phyloP scores from a whole-genome alignment of 441 rosid species.

The Pelargonium fulgidum region DNA sequence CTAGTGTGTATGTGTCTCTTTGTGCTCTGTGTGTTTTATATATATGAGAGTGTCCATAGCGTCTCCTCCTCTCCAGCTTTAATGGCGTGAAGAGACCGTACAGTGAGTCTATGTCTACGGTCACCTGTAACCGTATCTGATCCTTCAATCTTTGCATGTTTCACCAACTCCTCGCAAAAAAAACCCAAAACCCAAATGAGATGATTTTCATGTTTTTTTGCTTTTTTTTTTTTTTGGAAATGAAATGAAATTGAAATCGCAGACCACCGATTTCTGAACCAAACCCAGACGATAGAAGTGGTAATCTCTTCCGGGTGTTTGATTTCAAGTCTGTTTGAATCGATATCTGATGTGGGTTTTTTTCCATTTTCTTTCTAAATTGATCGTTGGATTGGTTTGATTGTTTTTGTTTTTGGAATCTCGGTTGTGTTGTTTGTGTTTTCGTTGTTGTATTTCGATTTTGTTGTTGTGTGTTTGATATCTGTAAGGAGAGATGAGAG shows the following conservation, averaged over 20 bases:
- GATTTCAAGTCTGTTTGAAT: slow-evolving; percentile 15
- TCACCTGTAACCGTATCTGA: slow-evolving; percentile 18
- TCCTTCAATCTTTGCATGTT: slow-evolving; percentile 29
- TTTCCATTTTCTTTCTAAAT: background rate
- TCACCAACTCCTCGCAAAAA: slow-evolving; percentile 23
- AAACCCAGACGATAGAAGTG: slow-evolving; percentile 18
- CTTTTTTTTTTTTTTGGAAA: background rate
- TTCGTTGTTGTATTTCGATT: slow-evolving; percentile 1
- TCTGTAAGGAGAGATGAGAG: slow-evolving; percentile 11
- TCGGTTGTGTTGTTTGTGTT: slow-evolving; percentile 1
- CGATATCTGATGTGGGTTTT: slow-evolving; percentile 20
- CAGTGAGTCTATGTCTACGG: slow-evolving; percentile 17
- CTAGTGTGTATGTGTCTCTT: slow-evolving; percentile 13
- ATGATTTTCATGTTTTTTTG: background rate
- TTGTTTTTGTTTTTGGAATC: background rate
- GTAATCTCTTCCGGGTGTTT: slow-evolving; percentile 21
- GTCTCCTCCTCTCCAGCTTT: slow-evolving; percentile 25
- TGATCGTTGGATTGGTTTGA: slow-evolving; percentile 14
- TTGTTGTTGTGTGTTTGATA: slow-evolving; percentile 10
- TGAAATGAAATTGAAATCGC: slow-evolving; percentile 12
- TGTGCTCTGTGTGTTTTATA: background rate
- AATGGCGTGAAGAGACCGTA: slow-evolving; percentile 25
- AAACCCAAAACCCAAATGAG: slow-evolving; percentile 20
- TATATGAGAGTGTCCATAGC: slow-evolving; percentile 9
- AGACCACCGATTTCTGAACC: slow-evolving; percentile 11